Conservation (phyloP, 169 alveolate genomes). For the Plasmodium blacklocki region DNA sequence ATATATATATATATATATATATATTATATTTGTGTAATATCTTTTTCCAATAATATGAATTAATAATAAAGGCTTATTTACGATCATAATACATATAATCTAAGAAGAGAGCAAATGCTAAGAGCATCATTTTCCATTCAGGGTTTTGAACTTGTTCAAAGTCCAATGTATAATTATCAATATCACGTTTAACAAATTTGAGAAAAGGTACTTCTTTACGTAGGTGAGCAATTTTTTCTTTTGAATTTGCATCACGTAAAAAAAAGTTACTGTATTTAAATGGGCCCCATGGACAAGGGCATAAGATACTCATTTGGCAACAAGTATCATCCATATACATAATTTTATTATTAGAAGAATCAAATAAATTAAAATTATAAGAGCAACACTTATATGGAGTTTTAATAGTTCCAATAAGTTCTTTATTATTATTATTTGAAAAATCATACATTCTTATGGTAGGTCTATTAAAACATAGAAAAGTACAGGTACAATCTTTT, state of each 20-base stretch:
- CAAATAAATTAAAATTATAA: slow-evolving; percentile 61
- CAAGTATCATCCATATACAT: slow-evolving; percentile 74
- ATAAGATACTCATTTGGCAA: slow-evolving; percentile 57
- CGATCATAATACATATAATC: slow-evolving; percentile 65
- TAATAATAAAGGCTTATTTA: not conserved
- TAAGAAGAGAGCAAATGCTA: slow-evolving; percentile 63
- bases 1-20: no score
- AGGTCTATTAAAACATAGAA: slow-evolving; percentile 60
- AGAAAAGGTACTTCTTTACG: slow-evolving; percentile 65
- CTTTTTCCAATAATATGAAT: no score
- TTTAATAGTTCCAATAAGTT: slow-evolving; percentile 52
- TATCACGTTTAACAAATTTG: slow-evolving; percentile 53
- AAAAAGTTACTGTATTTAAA: slow-evolving; percentile 55
- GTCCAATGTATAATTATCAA: slow-evolving; percentile 52
- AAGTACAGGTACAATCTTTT: slow-evolving; percentile 63
- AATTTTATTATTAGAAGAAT: slow-evolving; percentile 55
- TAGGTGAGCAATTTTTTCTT: slow-evolving; percentile 55
- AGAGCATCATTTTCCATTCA: slow-evolving; percentile 74
- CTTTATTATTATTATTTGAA: slow-evolving; percentile 71
- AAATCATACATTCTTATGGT: slow-evolving; percentile 64
- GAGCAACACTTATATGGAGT: slow-evolving; percentile 68
- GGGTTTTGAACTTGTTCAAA: slow-evolving; percentile 59
- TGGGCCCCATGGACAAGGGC: slow-evolving; percentile 60
- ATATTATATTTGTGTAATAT: no score
- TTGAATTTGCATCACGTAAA: slow-evolving; percentile 67